These are phyloP conservation scores for Lathyrus oleraceus DNA, from an alignment of 306 rosid genomes.

Conservation along the genomic window DNA sequence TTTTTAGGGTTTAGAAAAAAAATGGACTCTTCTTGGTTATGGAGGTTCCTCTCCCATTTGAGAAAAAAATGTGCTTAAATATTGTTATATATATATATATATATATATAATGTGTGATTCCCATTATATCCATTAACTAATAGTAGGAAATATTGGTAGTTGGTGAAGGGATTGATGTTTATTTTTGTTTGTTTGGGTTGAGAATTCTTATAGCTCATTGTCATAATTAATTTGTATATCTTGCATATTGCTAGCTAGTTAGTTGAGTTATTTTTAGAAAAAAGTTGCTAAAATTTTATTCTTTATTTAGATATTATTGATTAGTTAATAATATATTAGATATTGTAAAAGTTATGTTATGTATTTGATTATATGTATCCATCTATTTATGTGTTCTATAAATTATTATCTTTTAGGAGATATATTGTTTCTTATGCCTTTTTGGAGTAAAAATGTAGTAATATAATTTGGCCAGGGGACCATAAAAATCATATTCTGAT, in stretches of 20 bases:
- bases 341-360: background rate
- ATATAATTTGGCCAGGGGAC: slow-evolving; percentile 41
- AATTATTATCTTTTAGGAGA: background rate
- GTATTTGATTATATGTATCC: slow-evolving; percentile 1
- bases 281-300: background rate
- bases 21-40: slow-evolving; percentile 20
- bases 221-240: slow-evolving; percentile 40
- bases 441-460: background rate
- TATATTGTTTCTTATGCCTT: slow-evolving; percentile 12
- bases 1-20: slow-evolving; percentile 23
- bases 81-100: background rate
- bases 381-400: background rate
- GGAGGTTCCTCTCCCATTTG: slow-evolving; percentile 31
- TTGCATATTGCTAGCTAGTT: slow-evolving; percentile 48
- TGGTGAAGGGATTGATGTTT: slow-evolving; percentile 20
- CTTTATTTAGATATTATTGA: background rate
- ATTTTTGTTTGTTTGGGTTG: slow-evolving; percentile 32
- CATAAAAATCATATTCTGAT: slow-evolving; percentile 33
- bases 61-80: slow-evolving; percentile 24
- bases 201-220: slow-evolving; percentile 29
- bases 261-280: slow-evolving; percentile 24
- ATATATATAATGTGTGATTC: slow-evolving; percentile 32
- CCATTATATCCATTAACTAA: slow-evolving; percentile 35
- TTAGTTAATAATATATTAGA: background rate
- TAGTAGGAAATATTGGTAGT: slow-evolving; percentile 23